Evolutionary conservation across 345 rosid species (phyloP).

Genomic region (Toxicodendron radicans): DNA sequence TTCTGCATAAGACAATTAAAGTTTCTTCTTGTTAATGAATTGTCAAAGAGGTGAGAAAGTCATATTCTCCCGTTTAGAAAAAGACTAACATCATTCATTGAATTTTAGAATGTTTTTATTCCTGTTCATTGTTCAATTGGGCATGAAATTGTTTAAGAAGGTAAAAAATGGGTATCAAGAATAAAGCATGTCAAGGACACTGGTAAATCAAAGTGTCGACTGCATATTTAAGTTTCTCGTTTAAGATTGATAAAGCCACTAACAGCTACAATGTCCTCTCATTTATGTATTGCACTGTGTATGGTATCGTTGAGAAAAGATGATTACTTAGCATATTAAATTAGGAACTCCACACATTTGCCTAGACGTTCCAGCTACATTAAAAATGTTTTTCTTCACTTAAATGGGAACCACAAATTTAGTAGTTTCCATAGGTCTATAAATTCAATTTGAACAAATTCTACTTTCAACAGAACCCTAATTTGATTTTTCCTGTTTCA

Average conservation of each 20-base stretch:
- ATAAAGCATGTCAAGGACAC: not conserved
- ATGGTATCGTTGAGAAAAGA: not conserved
- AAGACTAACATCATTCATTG: not conserved
- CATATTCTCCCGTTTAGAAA: conserved; percentile 2
- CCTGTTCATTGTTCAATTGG: not conserved
- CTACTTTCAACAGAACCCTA: not conserved
- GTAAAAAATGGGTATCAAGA: not conserved
- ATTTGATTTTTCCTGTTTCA: not conserved
- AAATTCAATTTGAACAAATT: too few species aligned
- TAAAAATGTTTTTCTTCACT: not conserved
- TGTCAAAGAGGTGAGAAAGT: conserved; percentile 24
- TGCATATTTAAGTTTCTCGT: conserved; percentile 5
- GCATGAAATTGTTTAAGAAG: conserved; percentile 7
- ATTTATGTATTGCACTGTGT: not conserved
- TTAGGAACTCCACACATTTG: not conserved
- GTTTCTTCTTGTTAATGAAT: conserved; percentile 22
- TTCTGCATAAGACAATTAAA: conserved; percentile 22
- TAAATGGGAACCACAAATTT: not conserved
- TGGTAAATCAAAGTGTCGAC: not conserved
- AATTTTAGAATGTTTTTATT: not conserved
- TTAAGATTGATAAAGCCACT: not conserved
- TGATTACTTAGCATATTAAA: not conserved
- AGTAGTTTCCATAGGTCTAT: not conserved
- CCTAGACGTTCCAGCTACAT: not conserved
- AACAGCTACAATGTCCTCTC: not conserved